Percentiles rank a stretch among this genome's conserved stretches.
These are phyloP conservation scores for Fusarium palustre DNA, from an alignment of 2,329 filamentous ascomycete species.

Conservation along the genomic window DNA sequence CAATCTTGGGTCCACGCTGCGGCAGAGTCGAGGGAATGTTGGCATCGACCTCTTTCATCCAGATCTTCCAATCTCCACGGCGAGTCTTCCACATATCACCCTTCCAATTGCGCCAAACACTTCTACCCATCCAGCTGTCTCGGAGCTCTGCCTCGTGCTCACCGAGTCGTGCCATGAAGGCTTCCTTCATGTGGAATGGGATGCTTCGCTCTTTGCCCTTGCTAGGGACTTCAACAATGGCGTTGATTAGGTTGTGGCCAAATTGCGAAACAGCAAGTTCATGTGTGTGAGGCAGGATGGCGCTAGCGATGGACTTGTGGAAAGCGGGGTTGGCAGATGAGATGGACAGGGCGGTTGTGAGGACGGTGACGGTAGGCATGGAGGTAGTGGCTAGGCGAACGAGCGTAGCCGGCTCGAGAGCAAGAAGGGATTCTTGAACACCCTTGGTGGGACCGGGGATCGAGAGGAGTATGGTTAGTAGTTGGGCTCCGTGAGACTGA, in stretches of 20 bases:
- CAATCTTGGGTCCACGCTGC: conserved; percentile 25
- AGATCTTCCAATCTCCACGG: conserved; percentile 66
- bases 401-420: conserved; percentile 66
- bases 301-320: conserved; percentile 66
- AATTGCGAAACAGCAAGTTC: conserved; percentile 62
- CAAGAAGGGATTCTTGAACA: conserved; percentile 77
- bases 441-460: conserved; percentile 78
- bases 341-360: conserved; percentile 63
- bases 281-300: conserved; percentile 58
- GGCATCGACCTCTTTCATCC: conserved; percentile 63
- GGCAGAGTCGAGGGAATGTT: conserved; percentile 36
- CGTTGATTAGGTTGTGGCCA: conserved; percentile 64
- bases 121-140: conserved; percentile 65
- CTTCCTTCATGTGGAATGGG: conserved; percentile 69
- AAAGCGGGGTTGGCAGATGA: conserved; percentile 63
- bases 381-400: conserved; percentile 72
- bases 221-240: conserved; percentile 63
- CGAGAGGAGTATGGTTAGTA: conserved; percentile 82
- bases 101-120: conserved; percentile 69
- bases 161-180: conserved; percentile 62
- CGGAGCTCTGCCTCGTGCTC: conserved; percentile 62
- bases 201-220: conserved; percentile 61
- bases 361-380: conserved; percentile 61
- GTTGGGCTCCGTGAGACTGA: conserved; percentile 79
- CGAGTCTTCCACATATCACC: conserved; percentile 68